Evolutionary conservation across 2,329 filamentous ascomycete species (phyloP), one percentile per base, ranked within the genome.

Genomic region (Talaromyces sp.): DNA sequence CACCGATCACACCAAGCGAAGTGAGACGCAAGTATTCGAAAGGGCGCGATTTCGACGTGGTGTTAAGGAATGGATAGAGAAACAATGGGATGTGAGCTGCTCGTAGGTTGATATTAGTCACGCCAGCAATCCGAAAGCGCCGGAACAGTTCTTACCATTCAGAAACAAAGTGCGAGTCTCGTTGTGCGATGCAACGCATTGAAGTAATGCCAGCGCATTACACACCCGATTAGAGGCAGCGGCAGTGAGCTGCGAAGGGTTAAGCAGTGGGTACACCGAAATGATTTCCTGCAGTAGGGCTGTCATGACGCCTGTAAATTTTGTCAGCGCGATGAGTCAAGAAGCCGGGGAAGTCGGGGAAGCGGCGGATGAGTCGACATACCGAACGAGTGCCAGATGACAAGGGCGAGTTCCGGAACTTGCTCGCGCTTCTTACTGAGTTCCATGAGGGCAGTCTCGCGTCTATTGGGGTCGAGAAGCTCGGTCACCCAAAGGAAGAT

Each of bases 331-430:
- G 50, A 56, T 32, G 54, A 21, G 54, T 38, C 21, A 29, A 27
- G 51, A 9, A 8, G 21, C 29, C 54, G 21, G 31, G n/a, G 50
- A 8, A 7, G 21, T 21, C 54, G 19, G 29, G n/a, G 27, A 8
- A 27, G 31, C 21, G 14, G 35, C 12, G 35, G 41, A 35, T 32
- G 17, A 17, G 29, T 6, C 11, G 57, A 62, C 86, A 65, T 85
- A 96, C 93, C 94, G 71, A 97, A 97, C 3, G 93, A 97, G 76
- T 99, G 94, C 94, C 94, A 99, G 63, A 99, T 81, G 63, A 99
- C 96, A 69, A 99, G 81, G 53, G 94, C 94, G 62, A 99, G 81
- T 79, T 99, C 94, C 0, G 94, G 93, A 17, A 99, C 94, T 77
- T 97, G 94, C 77, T 99, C 94, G 60, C 94, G 83, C 84, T 99